Evolutionary conservation across 768 basidiomycete genomes (phyloP).

Genomic region (Boletus speciosus): DNA sequence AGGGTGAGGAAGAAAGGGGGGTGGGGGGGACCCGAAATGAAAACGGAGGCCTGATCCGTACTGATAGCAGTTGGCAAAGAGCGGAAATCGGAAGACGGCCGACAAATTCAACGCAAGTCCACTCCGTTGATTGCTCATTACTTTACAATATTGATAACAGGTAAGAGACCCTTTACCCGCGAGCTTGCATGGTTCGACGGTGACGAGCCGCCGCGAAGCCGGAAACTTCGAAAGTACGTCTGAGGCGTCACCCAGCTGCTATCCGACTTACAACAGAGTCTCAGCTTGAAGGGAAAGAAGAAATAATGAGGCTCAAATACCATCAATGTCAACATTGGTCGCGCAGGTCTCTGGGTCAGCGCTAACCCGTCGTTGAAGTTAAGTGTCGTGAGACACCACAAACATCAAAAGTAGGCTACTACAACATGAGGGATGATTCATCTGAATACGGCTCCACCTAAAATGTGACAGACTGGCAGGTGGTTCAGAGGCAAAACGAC

Average conservation of each 20-base stretch:
- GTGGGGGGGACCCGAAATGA: neutral
- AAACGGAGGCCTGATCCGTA: neutral
- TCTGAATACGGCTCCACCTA: slow-evolving; percentile 66
- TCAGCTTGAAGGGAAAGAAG: slow-evolving; percentile 1
- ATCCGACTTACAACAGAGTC: slow-evolving; percentile 45
- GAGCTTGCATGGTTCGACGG: slow-evolving; percentile 39
- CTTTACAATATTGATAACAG: no score
- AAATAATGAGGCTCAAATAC: slow-evolving; percentile 46
- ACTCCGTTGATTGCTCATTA: no score
- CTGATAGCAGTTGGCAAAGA: neutral
- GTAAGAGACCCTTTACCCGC: neutral
- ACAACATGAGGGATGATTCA: slow-evolving; percentile 71
- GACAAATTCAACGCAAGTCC: neutral
- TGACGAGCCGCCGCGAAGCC: slow-evolving; percentile 54
- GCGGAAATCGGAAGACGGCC: neutral
- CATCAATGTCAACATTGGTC: slow-evolving; percentile 52
- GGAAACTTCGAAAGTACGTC: slow-evolving; percentile 74
- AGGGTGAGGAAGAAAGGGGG: neutral
- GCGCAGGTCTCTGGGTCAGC: slow-evolving; percentile 55
- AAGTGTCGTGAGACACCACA: neutral
- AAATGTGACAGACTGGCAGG: no score
- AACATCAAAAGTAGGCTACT: slow-evolving; percentile 41
- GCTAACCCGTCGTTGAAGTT: slow-evolving; percentile 71
- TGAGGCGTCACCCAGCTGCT: slow-evolving; percentile 66
- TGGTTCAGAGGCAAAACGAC: neutral